Percentiles rank a stretch among this genome's conserved stretches.
These are phyloP conservation scores for Bruguiera parviflora DNA, from an alignment of 345 rosid genomes.

Conservation along the genomic window DNA sequence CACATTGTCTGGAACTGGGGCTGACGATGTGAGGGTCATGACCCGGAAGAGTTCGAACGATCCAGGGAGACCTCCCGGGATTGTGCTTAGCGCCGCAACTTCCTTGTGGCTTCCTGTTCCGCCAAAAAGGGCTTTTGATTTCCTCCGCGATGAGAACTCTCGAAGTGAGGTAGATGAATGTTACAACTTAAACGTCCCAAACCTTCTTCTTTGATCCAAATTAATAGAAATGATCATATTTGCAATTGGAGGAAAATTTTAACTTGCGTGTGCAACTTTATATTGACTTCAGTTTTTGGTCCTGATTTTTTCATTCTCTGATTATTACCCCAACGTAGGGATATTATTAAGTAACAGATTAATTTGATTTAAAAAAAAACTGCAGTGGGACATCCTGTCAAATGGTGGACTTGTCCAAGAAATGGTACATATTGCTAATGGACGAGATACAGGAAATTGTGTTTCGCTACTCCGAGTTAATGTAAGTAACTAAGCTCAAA, in stretches of 20 bases:
- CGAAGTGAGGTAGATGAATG: constrained; percentile 55
- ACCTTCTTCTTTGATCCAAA: too few species aligned
- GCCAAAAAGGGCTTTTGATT: constrained; percentile 63
- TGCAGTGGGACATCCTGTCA: constrained; percentile 92
- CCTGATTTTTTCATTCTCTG: too few species aligned
- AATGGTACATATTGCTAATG: constrained; percentile 82
- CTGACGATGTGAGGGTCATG: constrained; percentile 78
- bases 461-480: constrained; percentile 73
- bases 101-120: constrained; percentile 91
- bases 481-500: constrained; percentile 26
- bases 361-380: too few species aligned
- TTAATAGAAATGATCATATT: too few species aligned
- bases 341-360: too few species aligned
- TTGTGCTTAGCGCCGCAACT: constrained; percentile 79
- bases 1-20: constrained; percentile 52
- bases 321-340: too few species aligned
- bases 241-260: too few species aligned
- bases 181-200: background rate
- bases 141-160: constrained; percentile 72
- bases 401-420: constrained; percentile 61
- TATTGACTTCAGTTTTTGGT: too few species aligned
- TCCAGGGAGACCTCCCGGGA: constrained; percentile 85
- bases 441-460: constrained; percentile 73
- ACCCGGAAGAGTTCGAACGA: constrained; percentile 66
- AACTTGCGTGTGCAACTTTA: too few species aligned